Percentiles rank a stretch among this genome's conserved stretches.
These are phyloP conservation scores for Pinus albicaulis DNA, from an alignment of 75 land plant genomes.

Conservation along the genomic window DNA sequence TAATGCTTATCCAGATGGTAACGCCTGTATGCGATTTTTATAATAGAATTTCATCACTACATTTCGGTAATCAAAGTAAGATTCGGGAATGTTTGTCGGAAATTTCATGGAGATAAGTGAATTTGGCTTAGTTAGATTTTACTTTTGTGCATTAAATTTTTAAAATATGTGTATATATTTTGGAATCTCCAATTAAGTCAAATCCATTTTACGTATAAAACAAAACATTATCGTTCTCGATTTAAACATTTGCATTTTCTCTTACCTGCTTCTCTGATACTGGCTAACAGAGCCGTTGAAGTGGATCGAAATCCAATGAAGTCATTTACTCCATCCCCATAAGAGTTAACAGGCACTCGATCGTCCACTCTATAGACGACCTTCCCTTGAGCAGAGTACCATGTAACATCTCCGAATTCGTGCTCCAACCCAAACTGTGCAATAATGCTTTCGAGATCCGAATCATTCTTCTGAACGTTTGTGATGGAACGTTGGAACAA, in stretches of 20 bases:
- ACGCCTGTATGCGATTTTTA: neutral
- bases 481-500: conserved; percentile 40
- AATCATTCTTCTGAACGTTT: conserved; percentile 11
- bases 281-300: conserved; percentile 1
- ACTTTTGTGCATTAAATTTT: too few relatives aligned
- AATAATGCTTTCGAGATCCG: conserved; percentile 17
- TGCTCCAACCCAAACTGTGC: conserved; percentile 12
- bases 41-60: too few relatives aligned
- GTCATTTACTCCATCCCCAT: conserved; percentile 29
- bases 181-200: too few relatives aligned
- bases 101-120: too few relatives aligned
- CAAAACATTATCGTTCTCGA: too few relatives aligned
- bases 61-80: too few relatives aligned
- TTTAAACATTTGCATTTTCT: too few relatives aligned
- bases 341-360: conserved; percentile 16
- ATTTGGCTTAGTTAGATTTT: too few relatives aligned
- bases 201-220: too few relatives aligned
- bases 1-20: too few relatives aligned
- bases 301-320: conserved; percentile 16
- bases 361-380: conserved; percentile 22
- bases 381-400: conserved; percentile 32
- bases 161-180: too few relatives aligned
- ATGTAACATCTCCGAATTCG: conserved; percentile 32
- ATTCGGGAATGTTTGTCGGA: too few relatives aligned
- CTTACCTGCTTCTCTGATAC: conserved; percentile 34